Evolutionary conservation across 208 protist species (phyloP), one percentile per base, ranked within the genome.

Genomic region (Crithidia bombi): DNA sequence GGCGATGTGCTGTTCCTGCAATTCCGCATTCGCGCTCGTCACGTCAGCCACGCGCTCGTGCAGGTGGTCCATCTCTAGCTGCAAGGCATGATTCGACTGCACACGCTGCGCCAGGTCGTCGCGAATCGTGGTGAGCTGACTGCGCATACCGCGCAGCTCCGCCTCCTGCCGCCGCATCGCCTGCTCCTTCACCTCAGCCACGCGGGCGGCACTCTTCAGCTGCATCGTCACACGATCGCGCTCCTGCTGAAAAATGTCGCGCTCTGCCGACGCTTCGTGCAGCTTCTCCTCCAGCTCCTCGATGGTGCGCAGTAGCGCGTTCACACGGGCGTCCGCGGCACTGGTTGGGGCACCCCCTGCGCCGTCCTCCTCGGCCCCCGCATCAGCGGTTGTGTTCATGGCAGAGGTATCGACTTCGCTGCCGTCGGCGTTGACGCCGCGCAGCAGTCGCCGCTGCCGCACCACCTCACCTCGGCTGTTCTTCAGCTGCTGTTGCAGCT

Each of bases 101-200:
- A 84, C 70, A 28, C 83, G 81, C 55, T 81, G 71, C 7, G 73
- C 67, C 17, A 92, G 72, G 63, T 89, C 86, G 54, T 81, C 78
- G 30, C 78, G 75, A 32, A 87, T 30, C 21, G 62, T 50, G 36
- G 73, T 33, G 12, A 92, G 54, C 68, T 92, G 86, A 5, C 65
- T 36, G 5, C 83, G 79, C 32, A 39, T 46, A 26, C 78, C 51
- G 19, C 69, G 75, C 68, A 89, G 61, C 62, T 92, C 83, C 19
- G 51, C 63, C 57, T 79, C 74, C 62, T 85, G 80, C 19, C 83
- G 80, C 26, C 73, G 68, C 67, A 69, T 64, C 41, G 83, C 78
- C 69, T 79, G 73, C 36, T 87, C 86, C 62, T 76, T 79, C 33
- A 80, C 75, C 35, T 86, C 82, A 12, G 63, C 64, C 49, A 77